Base-by-base conservation (phyloP, 306 rosid genomes). In the Dalbergia cochinchinensis region DNA sequence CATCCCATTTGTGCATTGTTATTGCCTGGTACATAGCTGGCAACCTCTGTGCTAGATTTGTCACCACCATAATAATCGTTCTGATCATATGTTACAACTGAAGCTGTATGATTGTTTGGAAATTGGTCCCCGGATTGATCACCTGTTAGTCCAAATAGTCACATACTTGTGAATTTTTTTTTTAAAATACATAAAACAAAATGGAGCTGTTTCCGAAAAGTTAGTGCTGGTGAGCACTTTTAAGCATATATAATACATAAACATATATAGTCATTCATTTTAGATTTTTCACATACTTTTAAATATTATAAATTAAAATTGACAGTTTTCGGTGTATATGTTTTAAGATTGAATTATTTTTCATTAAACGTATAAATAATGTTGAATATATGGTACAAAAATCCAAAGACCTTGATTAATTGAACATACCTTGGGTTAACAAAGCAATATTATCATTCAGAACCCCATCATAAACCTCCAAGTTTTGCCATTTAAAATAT, bases 341-440 rank as follows among this genome's bases (percentile, higher is more conserved):
- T 58, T 58, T 19, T 26, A 37, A 53, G 7, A 51, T 51, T 54
- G 6, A 55, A 37, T 16, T 3, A 42, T 37, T 37, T 37, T 37
- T 37, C 7, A 37, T 37, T 37, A 37, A 37, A 4, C 31, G 1
- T 26, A 26, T 26, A 26, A 26, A 0, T 26, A 26, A 26, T 26
- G 31, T 26, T 26, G 31, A 1, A 26, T 26, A 26, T 26, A 26
- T 26, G 31, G 31, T 26, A 26, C 2, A 0, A 3, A 26, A 53
- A 4, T 9, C 18, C 41, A 22, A 39, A 55, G 6, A 9, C 20
- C 10, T 41, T 15, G 16, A 34, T 35, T 35, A 69, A 69, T 13
- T 47, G 45, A 69, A 73, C 13, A 55, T 78, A 93, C 96, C 98
- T 87, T 89, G 91, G 65, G 88, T 79, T 44, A 89, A 70, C 79